Conservation (phyloP, 345 rosid species). For the Crucihimalaya himalaica region DNA sequence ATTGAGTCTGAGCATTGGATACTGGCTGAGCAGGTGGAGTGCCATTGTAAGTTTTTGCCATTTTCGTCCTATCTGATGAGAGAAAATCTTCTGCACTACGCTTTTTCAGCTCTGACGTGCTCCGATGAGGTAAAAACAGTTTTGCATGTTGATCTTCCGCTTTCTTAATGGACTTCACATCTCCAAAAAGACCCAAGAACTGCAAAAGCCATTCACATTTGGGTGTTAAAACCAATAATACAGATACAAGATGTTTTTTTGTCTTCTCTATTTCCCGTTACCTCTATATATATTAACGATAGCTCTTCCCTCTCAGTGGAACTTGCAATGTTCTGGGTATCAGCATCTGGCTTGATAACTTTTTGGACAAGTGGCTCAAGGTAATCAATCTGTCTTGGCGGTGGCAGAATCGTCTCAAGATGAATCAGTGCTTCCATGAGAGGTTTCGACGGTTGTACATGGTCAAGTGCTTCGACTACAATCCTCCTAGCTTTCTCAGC, state of each 20-base stretch:
- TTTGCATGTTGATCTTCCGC: conserved; percentile 86
- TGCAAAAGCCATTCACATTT: conserved; percentile 43
- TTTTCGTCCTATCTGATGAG: conserved; percentile 76
- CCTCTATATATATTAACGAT: conserved; percentile 90
- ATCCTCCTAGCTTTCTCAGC: conserved; percentile 78
- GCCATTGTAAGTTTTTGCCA: conserved; percentile 65
- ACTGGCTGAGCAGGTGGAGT: conserved; percentile 60
- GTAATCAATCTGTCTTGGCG: conserved; percentile 70
- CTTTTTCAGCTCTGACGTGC: conserved; percentile 70
- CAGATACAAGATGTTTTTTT: background rate
- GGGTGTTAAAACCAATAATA: conserved; percentile 5
- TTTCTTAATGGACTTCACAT: conserved; percentile 58
- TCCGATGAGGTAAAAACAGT: conserved; percentile 64
- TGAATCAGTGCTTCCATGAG: conserved; percentile 77
- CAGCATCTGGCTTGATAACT: conserved; percentile 59
- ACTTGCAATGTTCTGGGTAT: conserved; percentile 51
- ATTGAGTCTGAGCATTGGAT: conserved; percentile 75
- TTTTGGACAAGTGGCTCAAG: conserved; percentile 72
- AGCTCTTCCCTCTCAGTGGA: conserved; percentile 81
- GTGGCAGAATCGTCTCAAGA: conserved; percentile 69
- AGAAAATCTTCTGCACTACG: conserved; percentile 83
- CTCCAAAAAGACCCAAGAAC: conserved; percentile 86
- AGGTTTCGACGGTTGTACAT: conserved; percentile 74
- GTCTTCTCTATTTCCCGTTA: conserved; percentile 27
- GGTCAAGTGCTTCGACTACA: conserved; percentile 69